phyloP scores from a whole-genome alignment of 257 asterid genomes.

The Primulina huaijiensis region DNA sequence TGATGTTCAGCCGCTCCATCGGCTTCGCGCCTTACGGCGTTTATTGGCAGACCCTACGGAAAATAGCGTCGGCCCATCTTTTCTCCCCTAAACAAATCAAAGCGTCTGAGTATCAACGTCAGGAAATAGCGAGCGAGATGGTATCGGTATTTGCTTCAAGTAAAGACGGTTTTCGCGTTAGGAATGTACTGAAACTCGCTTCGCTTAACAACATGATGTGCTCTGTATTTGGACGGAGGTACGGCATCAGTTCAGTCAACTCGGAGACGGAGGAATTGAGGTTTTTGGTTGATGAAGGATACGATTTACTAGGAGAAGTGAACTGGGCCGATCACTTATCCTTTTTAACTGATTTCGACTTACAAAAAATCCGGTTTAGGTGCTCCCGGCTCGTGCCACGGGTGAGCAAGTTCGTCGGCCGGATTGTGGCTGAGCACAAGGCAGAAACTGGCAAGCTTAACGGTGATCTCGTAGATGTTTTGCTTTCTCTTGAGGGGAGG shows the following conservation, averaged over 20 bases:
- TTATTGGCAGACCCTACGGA: constrained; percentile 69
- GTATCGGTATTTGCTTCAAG: constrained; percentile 21
- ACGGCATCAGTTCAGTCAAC: constrained; percentile 30
- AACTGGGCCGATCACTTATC: constrained; percentile 84
- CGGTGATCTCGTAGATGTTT: constrained; percentile 58
- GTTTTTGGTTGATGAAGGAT: constrained; percentile 66
- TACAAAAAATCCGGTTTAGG: constrained; percentile 54
- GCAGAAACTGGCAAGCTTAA: constrained; percentile 13
- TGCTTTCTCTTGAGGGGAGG: constrained; percentile 53
- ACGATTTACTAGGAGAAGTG: constrained; percentile 47
- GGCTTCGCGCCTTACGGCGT: constrained; percentile 84
- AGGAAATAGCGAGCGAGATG: constrained; percentile 44
- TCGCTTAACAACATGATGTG: constrained; percentile 77
- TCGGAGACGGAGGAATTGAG: constrained; percentile 40
- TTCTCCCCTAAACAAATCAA: constrained; percentile 63
- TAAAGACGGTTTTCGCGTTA: constrained; percentile 32
- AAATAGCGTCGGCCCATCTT: constrained; percentile 55
- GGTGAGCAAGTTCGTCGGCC: constrained; percentile 55
- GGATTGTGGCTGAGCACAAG: constrained; percentile 48
- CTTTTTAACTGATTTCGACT: constrained; percentile 54
- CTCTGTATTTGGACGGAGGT: constrained; percentile 56
- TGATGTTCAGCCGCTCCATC: constrained; percentile 76
- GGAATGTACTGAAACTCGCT: constrained; percentile 58
- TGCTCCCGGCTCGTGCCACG: constrained; percentile 64
- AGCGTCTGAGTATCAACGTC: constrained; percentile 48